Evolutionary conservation across 169 alveolate genomes (phyloP).

Genomic region (Blepharisma undulans): DNA sequence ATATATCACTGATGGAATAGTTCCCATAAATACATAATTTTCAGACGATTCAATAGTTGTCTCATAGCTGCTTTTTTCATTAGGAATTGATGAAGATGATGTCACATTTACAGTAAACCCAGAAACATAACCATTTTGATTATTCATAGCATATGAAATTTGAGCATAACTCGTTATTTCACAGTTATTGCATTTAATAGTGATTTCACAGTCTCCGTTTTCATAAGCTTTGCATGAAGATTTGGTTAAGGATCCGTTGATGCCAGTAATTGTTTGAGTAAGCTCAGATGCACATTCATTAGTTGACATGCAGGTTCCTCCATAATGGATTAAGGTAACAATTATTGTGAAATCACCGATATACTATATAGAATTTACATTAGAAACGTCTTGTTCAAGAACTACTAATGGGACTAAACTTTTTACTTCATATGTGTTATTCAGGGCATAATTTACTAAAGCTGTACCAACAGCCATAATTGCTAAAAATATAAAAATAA

Average conservation of each 20-base stretch:
- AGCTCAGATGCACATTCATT: neutral
- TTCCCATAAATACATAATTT: neutral
- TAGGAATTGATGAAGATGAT: slow-evolving; percentile 23
- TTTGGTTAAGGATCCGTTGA: neutral
- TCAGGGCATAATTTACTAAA: neutral
- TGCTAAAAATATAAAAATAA: neutral
- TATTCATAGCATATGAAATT: neutral
- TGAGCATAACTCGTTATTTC: neutral
- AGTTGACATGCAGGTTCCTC: neutral
- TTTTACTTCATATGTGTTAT: slow-evolving; percentile 1
- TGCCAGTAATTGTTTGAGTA: neutral
- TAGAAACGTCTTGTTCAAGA: slow-evolving; percentile 15
- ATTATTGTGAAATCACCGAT: neutral
- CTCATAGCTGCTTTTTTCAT: neutral
- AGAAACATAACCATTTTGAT: neutral
- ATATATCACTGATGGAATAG: neutral
- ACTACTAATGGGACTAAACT: neutral
- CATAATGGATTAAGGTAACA: neutral
- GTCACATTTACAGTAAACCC: slow-evolving; percentile 13
- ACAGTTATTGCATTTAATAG: neutral
- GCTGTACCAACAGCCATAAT: neutral
- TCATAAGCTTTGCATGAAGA: neutral
- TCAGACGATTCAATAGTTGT: neutral
- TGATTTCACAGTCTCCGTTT: neutral
- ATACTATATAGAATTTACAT: neutral